Conservation (phyloP, 1,284 basidiomycete genomes). For the Singerocomus rubriflavus region DNA sequence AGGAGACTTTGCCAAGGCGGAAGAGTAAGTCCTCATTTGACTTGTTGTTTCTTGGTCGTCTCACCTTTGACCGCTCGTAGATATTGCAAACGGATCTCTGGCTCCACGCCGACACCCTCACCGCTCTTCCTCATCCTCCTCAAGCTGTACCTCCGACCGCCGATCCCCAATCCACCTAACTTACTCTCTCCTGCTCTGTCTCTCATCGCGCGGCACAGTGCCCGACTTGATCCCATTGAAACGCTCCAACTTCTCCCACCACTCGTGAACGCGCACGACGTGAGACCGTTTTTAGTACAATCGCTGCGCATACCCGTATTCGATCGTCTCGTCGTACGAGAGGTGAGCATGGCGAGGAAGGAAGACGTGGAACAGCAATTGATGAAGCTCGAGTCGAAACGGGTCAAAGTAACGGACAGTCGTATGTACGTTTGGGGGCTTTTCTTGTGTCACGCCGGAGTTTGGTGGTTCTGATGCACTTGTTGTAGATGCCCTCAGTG, state of each 20-base stretch:
- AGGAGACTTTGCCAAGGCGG: slow-evolving; percentile 80
- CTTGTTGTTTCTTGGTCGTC: not conserved
- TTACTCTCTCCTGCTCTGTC: slow-evolving; percentile 78
- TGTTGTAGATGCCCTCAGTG: slow-evolving; percentile 85
- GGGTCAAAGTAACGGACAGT: slow-evolving; percentile 90
- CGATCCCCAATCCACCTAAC: slow-evolving; percentile 43
- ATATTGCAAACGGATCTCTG: slow-evolving; percentile 83
- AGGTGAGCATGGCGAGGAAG: slow-evolving; percentile 66
- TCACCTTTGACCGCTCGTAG: slow-evolving; percentile 39
- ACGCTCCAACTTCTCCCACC: slow-evolving; percentile 87
- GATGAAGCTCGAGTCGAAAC: slow-evolving; percentile 72
- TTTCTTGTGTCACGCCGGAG: not conserved
- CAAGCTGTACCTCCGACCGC: slow-evolving; percentile 82
- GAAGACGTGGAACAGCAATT: slow-evolving; percentile 72
- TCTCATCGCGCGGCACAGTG: slow-evolving; percentile 81
- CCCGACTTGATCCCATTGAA: slow-evolving; percentile 75
- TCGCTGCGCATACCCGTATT: slow-evolving; percentile 69
- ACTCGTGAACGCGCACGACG: slow-evolving; percentile 75
- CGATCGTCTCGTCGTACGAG: slow-evolving; percentile 64
- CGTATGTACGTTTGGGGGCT: slow-evolving; percentile 63
- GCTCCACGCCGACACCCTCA: slow-evolving; percentile 52
- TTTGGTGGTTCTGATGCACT: not conserved
- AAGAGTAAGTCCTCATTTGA: slow-evolving; percentile 58
- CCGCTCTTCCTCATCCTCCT: slow-evolving; percentile 84
- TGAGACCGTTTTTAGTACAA: slow-evolving; percentile 77